Evolutionary conservation across 352 stramenopile genomes (phyloP).

Genomic region (Phytophthora colocasiae): DNA sequence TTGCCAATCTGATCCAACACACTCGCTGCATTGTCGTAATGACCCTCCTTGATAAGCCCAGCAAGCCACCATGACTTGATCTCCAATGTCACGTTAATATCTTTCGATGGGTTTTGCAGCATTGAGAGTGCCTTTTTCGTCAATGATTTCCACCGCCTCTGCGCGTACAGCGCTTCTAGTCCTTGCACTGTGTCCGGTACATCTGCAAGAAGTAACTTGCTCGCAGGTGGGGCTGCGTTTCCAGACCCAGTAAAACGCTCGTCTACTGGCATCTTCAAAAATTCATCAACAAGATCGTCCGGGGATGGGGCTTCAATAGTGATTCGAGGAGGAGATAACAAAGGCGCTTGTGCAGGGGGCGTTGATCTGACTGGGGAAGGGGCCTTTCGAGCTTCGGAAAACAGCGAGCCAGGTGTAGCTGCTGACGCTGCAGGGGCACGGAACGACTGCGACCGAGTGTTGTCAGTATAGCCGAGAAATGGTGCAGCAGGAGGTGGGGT

Average conservation of each 20-base stretch:
- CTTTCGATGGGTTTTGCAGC: slow-evolving; percentile 65
- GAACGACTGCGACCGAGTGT: slow-evolving; percentile 52
- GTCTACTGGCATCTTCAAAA: slow-evolving; percentile 61
- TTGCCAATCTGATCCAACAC: slow-evolving; percentile 81
- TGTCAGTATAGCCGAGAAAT: slow-evolving; percentile 72
- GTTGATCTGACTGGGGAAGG: slow-evolving; percentile 26
- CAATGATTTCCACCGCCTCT: slow-evolving; percentile 79
- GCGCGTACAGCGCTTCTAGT: slow-evolving; percentile 64
- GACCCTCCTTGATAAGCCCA: slow-evolving; percentile 78
- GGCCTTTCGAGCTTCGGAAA: slow-evolving; percentile 21
- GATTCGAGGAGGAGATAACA: slow-evolving; percentile 27
- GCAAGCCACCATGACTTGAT: slow-evolving; percentile 88
- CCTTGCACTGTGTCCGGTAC: slow-evolving; percentile 62
- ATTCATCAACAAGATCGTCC: slow-evolving; percentile 72
- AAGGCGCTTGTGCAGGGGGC: slow-evolving; percentile 15
- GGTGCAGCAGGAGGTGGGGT: slow-evolving; percentile 67
- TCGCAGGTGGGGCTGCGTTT: slow-evolving; percentile 38
- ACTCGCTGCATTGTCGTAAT: slow-evolving; percentile 78
- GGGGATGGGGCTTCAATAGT: slow-evolving; percentile 38
- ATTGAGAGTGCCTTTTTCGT: slow-evolving; percentile 80
- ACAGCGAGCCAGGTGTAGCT: slow-evolving; percentile 20
- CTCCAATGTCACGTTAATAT: slow-evolving; percentile 55
- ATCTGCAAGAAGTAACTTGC: slow-evolving; percentile 59
- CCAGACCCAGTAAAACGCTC: slow-evolving; percentile 37
- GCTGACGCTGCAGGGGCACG: slow-evolving; percentile 21